Conservation (phyloP, 176 grass and related monocot species). For the Paspalum vaginatum region DNA sequence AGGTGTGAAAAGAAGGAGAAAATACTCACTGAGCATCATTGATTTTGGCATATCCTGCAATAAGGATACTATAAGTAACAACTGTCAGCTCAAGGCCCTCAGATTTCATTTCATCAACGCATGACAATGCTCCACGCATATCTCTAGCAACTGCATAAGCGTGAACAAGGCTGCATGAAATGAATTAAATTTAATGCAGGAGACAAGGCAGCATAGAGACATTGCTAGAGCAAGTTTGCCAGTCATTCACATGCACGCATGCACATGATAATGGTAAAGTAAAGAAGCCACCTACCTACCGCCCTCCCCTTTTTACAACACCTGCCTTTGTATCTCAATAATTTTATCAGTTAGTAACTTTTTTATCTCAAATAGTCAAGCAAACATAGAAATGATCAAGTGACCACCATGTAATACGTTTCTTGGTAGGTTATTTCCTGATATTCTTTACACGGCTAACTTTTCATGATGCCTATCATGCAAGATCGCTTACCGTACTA, state of each 20-base stretch:
- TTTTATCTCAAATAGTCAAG: background rate
- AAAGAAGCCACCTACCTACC: background rate
- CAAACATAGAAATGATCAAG: background rate
- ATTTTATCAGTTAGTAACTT: conserved; percentile 5
- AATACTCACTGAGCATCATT: conserved; percentile 85
- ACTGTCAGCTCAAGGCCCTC: conserved; percentile 80
- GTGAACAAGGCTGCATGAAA: conserved; percentile 99
- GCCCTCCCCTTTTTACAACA: background rate
- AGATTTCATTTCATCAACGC: conserved; percentile 89
- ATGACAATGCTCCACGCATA: conserved; percentile 86
- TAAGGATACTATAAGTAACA: conserved; percentile 95
- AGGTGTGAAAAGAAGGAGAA: background rate
- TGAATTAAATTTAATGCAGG: conserved; percentile 72
- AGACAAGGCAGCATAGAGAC: conserved; percentile 32
- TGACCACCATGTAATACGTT: background rate
- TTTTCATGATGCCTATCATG: conserved; percentile 13
- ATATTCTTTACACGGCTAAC: background rate
- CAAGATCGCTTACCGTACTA: background rate
- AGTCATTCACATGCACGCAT: background rate
- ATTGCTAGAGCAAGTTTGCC: conserved; percentile 7
- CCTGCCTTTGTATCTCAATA: background rate
- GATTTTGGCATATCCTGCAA: conserved; percentile 80
- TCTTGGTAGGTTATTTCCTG: background rate
- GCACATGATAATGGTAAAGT: background rate
- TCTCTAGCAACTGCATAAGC: conserved; percentile 99